Base-by-base conservation (phyloP, 371 early-diverging fungal species). In the Sporodiniella umbellata region DNA sequence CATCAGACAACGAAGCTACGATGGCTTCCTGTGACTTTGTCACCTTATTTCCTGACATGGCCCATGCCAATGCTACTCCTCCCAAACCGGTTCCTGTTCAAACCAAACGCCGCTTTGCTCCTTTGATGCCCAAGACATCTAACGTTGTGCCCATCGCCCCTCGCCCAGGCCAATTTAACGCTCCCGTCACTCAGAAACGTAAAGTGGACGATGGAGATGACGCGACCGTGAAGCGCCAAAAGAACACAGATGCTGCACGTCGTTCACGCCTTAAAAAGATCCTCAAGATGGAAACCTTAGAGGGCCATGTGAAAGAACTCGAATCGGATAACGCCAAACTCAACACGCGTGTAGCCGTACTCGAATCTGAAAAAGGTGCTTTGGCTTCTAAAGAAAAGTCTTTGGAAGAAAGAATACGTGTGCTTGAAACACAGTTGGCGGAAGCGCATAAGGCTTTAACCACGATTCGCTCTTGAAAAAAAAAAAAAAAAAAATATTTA, bases 161-260 rank as follows among this genome's bases (percentile, higher is more conserved):
- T 31, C 26, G 49, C 18, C 55, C 55, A 30, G 35, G 39, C 24
- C 28, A 33, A 4, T 57, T 42, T 21, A 53, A 33, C 12, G n/a
- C 35, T n/a, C 17, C 35, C 23, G 45, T 31, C 3, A 12, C 38
- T 44, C n/a, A 17, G n/a, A 42, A 39, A 39, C 23, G 42, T 11
- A 38, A 26, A 21, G 39, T 26, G 39, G 39, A 44, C 11, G 49
- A 81, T 49, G 66, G 56, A 51, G 86, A 87, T 33, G 88, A 86
- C 57, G 69, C 85, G 38, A 75, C 84, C 15, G 76, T 83, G 42
- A 91, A 91, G 71, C 86, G 91, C 35, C 83, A 84, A 58, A 89
- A 88, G 80, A 95, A 95, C 73, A 95, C 94, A 6, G 94, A 94
- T 62, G 95, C 96, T 8, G 96, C 96, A 28, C 87, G 95, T 43